A percentile compares a stretch with the other conserved stretches of the same genome.
phyloP scores from a whole-genome alignment of 306 rosid genomes.

The Acmispon strigosus region DNA sequence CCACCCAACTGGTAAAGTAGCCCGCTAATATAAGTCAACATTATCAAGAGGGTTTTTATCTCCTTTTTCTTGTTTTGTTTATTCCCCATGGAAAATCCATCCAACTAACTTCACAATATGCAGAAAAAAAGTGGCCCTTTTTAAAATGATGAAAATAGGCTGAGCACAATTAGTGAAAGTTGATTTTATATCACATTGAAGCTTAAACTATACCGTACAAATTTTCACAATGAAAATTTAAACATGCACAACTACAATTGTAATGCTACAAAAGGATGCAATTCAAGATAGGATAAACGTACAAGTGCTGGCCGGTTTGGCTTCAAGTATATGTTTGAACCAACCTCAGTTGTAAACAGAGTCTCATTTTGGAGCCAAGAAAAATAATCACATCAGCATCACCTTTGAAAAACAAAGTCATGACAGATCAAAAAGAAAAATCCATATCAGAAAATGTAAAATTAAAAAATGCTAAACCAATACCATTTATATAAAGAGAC shows the following conservation, averaged over 20 bases:
- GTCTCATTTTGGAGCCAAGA: slow-evolving; percentile 38
- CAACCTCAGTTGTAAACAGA: slow-evolving; percentile 49
- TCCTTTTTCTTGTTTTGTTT: not conserved
- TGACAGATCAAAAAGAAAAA: slow-evolving; percentile 3
- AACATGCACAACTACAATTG: not conserved
- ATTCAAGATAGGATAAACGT: slow-evolving; percentile 15
- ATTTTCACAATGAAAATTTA: not conserved
- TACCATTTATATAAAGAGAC: slow-evolving; percentile 83
- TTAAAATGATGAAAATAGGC: not conserved
- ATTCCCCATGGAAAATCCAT: not conserved
- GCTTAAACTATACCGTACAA: not conserved
- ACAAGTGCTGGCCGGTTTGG: slow-evolving; percentile 80
- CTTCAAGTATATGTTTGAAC: slow-evolving; percentile 40
- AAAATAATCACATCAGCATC: slow-evolving; percentile 13
- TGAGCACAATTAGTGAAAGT: not conserved
- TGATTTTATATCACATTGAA: slow-evolving; percentile 1
- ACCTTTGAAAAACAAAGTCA: slow-evolving; percentile 10
- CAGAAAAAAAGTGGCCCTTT: not conserved
- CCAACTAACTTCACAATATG: not conserved
- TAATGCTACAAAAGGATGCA: not conserved
- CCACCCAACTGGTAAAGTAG: too few species aligned
- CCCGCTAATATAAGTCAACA: not conserved
- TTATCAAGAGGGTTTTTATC: not conserved
- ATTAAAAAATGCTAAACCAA: slow-evolving; percentile 11
- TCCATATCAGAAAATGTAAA: slow-evolving; percentile 4